Percentiles rank a stretch among this genome's conserved stretches.
These are phyloP conservation scores for Calonectria ilicicola DNA, from an alignment of 2,329 filamentous ascomycete species.

Conservation along the genomic window DNA sequence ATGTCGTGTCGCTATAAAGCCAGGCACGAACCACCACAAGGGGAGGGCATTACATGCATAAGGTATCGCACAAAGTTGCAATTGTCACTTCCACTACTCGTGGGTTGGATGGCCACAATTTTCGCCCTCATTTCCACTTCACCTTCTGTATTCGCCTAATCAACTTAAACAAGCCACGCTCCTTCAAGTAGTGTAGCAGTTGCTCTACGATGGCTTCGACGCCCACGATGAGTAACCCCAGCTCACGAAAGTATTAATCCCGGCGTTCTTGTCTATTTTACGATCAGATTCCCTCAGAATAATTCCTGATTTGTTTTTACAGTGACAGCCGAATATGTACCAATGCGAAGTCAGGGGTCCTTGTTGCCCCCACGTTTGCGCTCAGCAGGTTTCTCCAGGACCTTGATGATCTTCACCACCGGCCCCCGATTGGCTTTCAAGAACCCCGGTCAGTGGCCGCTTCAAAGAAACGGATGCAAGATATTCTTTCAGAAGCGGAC, in stretches of 20 bases:
- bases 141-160: not conserved
- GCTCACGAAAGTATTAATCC: not conserved
- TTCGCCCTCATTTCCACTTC: not conserved
- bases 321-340: not conserved
- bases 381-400: not conserved
- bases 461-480: slow-evolving; percentile 3
- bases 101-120: not conserved
- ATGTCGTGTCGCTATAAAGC: not conserved
- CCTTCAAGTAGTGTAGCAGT: no score
- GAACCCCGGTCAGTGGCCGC: not conserved
- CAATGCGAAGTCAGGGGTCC: not conserved
- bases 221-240: not conserved
- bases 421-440: not conserved
- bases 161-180: not conserved
- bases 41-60: not conserved
- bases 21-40: not conserved
- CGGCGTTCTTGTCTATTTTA: not conserved
- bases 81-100: not conserved
- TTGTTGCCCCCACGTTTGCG: not conserved
- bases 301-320: not conserved
- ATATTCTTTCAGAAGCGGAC: not conserved
- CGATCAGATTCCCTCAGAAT: not conserved
- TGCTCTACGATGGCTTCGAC: not conserved
- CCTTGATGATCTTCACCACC: not conserved
- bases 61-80: not conserved